These are phyloP conservation scores for Dioscorea alata DNA, from an alignment of 106 monocot genomes.

Conservation along the genomic window DNA sequence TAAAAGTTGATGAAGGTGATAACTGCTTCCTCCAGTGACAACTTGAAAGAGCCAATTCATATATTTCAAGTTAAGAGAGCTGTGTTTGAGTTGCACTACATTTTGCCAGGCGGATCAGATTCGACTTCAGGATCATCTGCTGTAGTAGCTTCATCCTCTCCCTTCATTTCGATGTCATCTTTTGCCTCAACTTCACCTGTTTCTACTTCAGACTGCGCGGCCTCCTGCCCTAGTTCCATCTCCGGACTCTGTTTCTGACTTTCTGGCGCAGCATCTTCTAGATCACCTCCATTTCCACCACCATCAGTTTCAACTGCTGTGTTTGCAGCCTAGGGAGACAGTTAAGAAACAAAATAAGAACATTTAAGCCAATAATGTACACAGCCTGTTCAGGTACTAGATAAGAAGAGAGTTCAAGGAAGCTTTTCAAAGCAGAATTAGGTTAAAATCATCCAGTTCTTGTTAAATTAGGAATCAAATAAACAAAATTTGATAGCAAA, in stretches of 20 bases:
- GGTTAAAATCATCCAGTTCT: not conserved
- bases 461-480: not conserved
- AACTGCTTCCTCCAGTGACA: no score
- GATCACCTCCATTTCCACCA: constrained; percentile 45
- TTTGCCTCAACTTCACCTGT: constrained; percentile 21
- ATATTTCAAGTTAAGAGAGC: no score
- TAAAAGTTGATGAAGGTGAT: no score
- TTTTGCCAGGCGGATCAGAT: constrained; percentile 2
- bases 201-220: constrained; percentile 69
- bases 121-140: constrained; percentile 1
- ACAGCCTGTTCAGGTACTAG: not conserved
- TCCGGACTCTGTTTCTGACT: constrained; percentile 68
- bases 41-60: no score
- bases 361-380: no score
- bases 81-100: no score
- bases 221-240: constrained; percentile 44
- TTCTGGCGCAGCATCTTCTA: constrained; percentile 52
- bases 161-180: constrained; percentile 14
- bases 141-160: constrained; percentile 16
- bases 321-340: constrained; percentile 33
- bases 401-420: not conserved
- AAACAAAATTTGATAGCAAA: not conserved
- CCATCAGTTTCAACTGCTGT: constrained; percentile 43
- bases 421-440: not conserved
- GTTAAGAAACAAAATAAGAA: not conserved